These are phyloP conservation scores for Ceratocystis variospora DNA, from an alignment of 2,329 filamentous ascomycete genomes.

Conservation along the genomic window DNA sequence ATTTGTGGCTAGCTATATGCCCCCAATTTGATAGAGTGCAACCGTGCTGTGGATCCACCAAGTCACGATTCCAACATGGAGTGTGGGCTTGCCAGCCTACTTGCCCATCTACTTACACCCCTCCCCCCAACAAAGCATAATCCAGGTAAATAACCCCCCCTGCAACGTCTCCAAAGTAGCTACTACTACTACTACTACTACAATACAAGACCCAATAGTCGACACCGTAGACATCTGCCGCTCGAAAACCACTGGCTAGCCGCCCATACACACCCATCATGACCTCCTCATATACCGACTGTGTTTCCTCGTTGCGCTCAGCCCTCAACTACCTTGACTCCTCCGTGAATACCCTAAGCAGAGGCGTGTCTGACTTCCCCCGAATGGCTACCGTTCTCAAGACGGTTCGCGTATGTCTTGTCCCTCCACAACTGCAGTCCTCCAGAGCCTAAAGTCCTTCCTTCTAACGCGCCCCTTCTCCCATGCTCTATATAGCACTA, in stretches of 20 bases:
- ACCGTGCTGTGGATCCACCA: too few relatives aligned
- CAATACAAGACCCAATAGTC: neutral
- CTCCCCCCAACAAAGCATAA: too few relatives aligned
- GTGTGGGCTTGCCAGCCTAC: too few relatives aligned
- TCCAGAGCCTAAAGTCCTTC: neutral
- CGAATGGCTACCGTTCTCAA: conserved; percentile 42
- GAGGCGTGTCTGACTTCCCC: conserved; percentile 45
- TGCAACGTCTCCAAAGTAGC: too few relatives aligned
- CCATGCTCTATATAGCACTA: conserved; percentile 75
- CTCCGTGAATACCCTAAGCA: conserved; percentile 43
- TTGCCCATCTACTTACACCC: too few relatives aligned
- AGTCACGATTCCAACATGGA: too few relatives aligned
- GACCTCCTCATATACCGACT: conserved; percentile 35
- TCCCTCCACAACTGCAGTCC: neutral
- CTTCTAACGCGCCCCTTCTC: conserved; percentile 54
- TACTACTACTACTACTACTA: too few relatives aligned
- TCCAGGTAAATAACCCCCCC: too few relatives aligned
- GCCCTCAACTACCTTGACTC: conserved; percentile 49
- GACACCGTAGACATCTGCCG: neutral
- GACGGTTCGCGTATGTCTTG: conserved; percentile 38
- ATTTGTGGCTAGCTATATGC: neutral
- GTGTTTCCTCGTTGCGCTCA: conserved; percentile 44
- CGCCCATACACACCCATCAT: neutral
- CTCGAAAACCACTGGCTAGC: neutral
- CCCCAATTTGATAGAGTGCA: neutral